Base-by-base conservation (phyloP, 805 yeast species). In the Kuraishia capsulata region DNA sequence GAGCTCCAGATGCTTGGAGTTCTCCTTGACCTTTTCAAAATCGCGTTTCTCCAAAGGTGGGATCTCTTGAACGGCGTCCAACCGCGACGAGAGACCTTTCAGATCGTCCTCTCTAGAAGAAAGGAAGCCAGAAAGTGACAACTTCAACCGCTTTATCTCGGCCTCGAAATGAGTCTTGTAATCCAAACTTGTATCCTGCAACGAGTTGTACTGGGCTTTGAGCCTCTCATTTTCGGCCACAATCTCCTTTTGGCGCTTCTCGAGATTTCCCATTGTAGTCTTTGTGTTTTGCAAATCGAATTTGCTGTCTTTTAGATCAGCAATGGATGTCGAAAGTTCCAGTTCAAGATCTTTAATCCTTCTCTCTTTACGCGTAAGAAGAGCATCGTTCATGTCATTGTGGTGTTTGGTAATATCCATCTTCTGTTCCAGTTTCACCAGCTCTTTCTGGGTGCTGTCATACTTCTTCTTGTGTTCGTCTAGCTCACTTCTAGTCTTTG, bases 381-480 rank as follows among this genome's bases (percentile, higher is more conserved):
- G 60, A 1, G 87, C 76, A 49, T 73, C 79, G 32, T 81, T 65
- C 63, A 80, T 80, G 45, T 83, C 88, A 48, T 80, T 80, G 50
- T 86, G 90, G 54, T 82, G 89, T 55, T 81, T 81, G 29, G 82
- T 64, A 44, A 78, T 78, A 23, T 86, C 76, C 43, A 79, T 57
- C 55, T 78, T 83, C 48, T 79, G 86, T 26, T 76, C 67, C 38
- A 72, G 61, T 39, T 69, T 62, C 46, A 73, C 78, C 48, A 78
- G 62, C 57, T 74, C 66, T 50, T 67, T 57, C 45, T 67, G 46
- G 38, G 68, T 50, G 21, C 67, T 59, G 37, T 73, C 67, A 48
- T 67, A 62, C 43, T 78, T 73, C 54, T 76, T 76, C 43, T 67
- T 68, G 47, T 71, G 67, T 42, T 74, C 81, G 21, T 61, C 58